phyloP scores from a whole-genome alignment of 129 eudicot genomes.

The carrot (Daucus carota) region DH1_v3.0 NC_030381.2:37394001-37394500 shows the following conservation, averaged over 20 bases:
- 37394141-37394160: conserved; percentile 45
- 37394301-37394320: conserved; percentile 51
- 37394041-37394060: conserved; percentile 57
- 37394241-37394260: conserved; percentile 47
- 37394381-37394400: conserved; percentile 16
- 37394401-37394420: conserved; percentile 40
- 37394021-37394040: conserved; percentile 93
- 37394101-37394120: conserved; percentile 63
- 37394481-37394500: no score
- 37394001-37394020: conserved; percentile 96
- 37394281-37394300: conserved; percentile 70
- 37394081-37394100: conserved; percentile 48
- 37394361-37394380: conserved; percentile 40
- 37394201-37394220: conserved; percentile 29
- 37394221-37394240: conserved; percentile 55
- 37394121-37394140: conserved; percentile 52
- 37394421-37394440: conserved; percentile 26
- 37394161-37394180: conserved; percentile 2
- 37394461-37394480: conserved; percentile 1
- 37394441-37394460: conserved; percentile 25
- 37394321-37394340: conserved; percentile 22
- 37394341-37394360: conserved; percentile 14
- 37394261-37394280: conserved; percentile 40
- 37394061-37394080: conserved; percentile 57
- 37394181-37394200: conserved; percentile 30